Evolutionary conservation across 2,329 filamentous ascomycete genomes (phyloP).

Genomic region (Cladosporium sp.): DNA sequence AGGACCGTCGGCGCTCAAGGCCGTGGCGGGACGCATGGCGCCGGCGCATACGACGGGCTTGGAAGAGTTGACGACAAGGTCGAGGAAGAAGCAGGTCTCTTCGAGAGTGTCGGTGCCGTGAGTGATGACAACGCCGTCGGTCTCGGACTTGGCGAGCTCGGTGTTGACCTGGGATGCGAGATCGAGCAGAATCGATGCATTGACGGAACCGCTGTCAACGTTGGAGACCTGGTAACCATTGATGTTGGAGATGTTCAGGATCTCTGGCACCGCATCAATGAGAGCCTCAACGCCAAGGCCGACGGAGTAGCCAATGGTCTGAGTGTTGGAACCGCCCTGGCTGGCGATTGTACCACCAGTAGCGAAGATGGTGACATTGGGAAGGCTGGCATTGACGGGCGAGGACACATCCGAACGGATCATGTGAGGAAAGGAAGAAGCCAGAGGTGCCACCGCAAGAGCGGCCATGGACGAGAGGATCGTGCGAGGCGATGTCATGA

Average conservation of each 20-base stretch:
- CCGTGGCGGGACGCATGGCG: constrained; percentile 60
- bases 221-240: constrained; percentile 44
- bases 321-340: constrained; percentile 44
- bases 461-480: too few relatives aligned
- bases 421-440: too few relatives aligned
- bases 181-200: constrained; percentile 45
- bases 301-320: constrained; percentile 54
- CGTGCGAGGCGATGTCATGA: too few relatives aligned
- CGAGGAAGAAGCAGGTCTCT: constrained; percentile 61
- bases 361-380: constrained; percentile 55
- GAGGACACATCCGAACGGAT: constrained; percentile 14
- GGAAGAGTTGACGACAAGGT: constrained; percentile 52
- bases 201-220: constrained; percentile 38
- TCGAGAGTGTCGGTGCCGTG: constrained; percentile 65
- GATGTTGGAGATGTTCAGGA: constrained; percentile 53
- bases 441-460: too few relatives aligned
- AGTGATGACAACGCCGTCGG: constrained; percentile 53
- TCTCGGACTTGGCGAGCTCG: constrained; percentile 43
- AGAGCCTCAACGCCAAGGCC: constrained; percentile 48
- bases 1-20: constrained; percentile 59
- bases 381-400: constrained; percentile 43
- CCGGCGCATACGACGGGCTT: constrained; percentile 60
- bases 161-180: constrained; percentile 47
- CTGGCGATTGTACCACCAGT: constrained; percentile 59
- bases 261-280: constrained; percentile 52